A percentile compares a stretch with the other conserved stretches of the same genome.
These are phyloP conservation scores for Avena atlantica DNA, from an alignment of 176 grass and related monocot species.

Conservation along the genomic window DNA sequence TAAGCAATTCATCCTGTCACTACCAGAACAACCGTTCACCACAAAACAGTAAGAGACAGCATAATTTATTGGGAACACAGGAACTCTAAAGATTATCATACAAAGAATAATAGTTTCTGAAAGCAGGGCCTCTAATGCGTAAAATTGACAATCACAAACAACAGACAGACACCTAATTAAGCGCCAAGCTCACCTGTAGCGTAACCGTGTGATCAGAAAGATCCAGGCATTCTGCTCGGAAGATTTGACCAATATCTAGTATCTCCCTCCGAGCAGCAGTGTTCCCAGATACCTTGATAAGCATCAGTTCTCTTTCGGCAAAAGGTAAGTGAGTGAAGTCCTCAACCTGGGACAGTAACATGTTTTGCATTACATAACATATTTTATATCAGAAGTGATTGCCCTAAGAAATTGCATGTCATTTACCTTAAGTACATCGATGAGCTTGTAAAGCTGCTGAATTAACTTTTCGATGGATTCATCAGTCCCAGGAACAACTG, in stretches of 20 bases:
- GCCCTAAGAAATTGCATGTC: not conserved
- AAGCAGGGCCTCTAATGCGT: not conserved
- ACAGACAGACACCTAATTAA: not conserved
- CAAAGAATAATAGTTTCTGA: not conserved
- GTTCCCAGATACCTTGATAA: slow-evolving; percentile 95
- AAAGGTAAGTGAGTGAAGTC: slow-evolving; percentile 88
- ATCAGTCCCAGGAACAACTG: slow-evolving; percentile 87
- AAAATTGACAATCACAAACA: slow-evolving; percentile 18
- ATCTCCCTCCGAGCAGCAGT: slow-evolving; percentile 87
- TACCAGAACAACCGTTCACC: not conserved
- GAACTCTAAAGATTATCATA: not conserved
- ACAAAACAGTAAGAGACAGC: not conserved
- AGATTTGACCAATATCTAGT: slow-evolving; percentile 91
- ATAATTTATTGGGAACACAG: not conserved
- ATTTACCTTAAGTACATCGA: slow-evolving; percentile 85
- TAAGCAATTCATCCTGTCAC: not conserved
- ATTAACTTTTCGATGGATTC: slow-evolving; percentile 87
- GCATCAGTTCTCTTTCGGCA: slow-evolving; percentile 92
- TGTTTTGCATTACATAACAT: not conserved
- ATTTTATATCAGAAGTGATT: slow-evolving; percentile 28
- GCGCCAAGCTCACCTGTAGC: slow-evolving; percentile 61
- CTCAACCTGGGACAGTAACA: slow-evolving; percentile 60
- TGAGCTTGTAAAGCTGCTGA: slow-evolving; percentile 87
- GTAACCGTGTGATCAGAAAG: slow-evolving; percentile 98
- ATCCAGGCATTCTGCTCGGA: slow-evolving; percentile 85